Percentiles rank a stretch among this genome's conserved stretches.
These are phyloP conservation scores for Silene noctiflora DNA, from an alignment of 179 eudicot genomes.

Conservation along the genomic window DNA sequence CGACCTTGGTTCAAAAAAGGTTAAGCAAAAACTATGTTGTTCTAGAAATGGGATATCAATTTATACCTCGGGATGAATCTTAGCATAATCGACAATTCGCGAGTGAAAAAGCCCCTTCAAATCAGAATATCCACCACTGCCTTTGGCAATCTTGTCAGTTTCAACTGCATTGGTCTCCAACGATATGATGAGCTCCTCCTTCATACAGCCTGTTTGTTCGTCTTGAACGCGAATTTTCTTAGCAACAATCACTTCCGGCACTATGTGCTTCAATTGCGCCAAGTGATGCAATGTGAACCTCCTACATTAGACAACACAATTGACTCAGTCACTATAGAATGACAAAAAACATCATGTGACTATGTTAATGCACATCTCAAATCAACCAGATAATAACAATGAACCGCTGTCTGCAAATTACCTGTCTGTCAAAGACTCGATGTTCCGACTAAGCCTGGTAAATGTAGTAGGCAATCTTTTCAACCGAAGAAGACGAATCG, in stretches of 20 bases:
- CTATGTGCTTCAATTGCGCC: constrained; percentile 71
- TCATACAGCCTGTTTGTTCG: constrained; percentile 63
- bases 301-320: constrained; percentile 33
- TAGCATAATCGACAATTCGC: constrained; percentile 44
- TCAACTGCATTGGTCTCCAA: constrained; percentile 41
- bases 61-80: constrained; percentile 58
- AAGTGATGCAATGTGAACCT: constrained; percentile 65
- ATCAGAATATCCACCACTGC: constrained; percentile 31
- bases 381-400: no score
- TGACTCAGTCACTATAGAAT: not conserved
- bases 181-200: constrained; percentile 63
- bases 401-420: constrained; percentile 12
- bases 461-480: constrained; percentile 45
- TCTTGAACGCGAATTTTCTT: constrained; percentile 56
- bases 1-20: no score
- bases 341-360: not conserved
- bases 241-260: constrained; percentile 68
- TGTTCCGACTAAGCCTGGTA: constrained; percentile 41
- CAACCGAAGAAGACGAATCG: constrained; percentile 54
- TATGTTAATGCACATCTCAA: not conserved
- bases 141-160: constrained; percentile 29
- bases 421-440: constrained; percentile 63
- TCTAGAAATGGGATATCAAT: not conserved
- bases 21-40: not conserved
- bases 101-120: constrained; percentile 51